phyloP scores from a whole-genome alignment of 305 asterid genomes.

The Fraxinus baroniana region DNA sequence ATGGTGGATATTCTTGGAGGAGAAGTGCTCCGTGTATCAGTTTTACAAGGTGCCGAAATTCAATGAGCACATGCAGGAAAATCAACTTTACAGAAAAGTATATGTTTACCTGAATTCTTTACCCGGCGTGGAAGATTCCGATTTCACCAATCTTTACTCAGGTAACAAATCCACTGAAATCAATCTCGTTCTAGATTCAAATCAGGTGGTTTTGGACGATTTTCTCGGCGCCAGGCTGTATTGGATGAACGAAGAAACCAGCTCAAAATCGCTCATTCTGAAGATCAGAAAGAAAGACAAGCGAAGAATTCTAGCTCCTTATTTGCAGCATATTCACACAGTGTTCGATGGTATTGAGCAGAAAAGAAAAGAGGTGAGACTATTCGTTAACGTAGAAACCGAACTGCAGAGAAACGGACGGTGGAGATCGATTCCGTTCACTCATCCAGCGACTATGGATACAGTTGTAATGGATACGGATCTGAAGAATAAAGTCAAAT shows the following conservation, averaged over 20 bases:
- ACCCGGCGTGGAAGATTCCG: no score
- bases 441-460: slow-evolving; percentile 85
- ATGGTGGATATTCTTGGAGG: slow-evolving; percentile 44
- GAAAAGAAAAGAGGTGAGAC: slow-evolving; percentile 58
- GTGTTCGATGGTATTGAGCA: slow-evolving; percentile 69
- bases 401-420: slow-evolving; percentile 52
- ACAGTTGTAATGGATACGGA: slow-evolving; percentile 78
- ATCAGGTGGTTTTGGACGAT: slow-evolving; percentile 47
- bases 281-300: slow-evolving; percentile 66
- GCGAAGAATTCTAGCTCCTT: slow-evolving; percentile 61
- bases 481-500: slow-evolving; percentile 66
- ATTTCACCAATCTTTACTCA: no score
- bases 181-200: slow-evolving; percentile 54
- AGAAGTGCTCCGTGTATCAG: slow-evolving; percentile 35
- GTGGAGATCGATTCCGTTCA: slow-evolving; percentile 68
- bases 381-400: slow-evolving; percentile 59
- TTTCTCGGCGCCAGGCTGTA: slow-evolving; percentile 68
- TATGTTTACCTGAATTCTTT: no score
- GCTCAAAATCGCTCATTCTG: slow-evolving; percentile 44
- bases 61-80: no score
- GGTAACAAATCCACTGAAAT: slow-evolving; percentile 46
- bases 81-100: no score
- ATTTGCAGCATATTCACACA: slow-evolving; percentile 64
- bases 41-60: no score
- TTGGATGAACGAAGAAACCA: slow-evolving; percentile 47